Conservation (phyloP, 2,329 filamentous ascomycete genomes). For the Exophiala mesophila region DNA sequence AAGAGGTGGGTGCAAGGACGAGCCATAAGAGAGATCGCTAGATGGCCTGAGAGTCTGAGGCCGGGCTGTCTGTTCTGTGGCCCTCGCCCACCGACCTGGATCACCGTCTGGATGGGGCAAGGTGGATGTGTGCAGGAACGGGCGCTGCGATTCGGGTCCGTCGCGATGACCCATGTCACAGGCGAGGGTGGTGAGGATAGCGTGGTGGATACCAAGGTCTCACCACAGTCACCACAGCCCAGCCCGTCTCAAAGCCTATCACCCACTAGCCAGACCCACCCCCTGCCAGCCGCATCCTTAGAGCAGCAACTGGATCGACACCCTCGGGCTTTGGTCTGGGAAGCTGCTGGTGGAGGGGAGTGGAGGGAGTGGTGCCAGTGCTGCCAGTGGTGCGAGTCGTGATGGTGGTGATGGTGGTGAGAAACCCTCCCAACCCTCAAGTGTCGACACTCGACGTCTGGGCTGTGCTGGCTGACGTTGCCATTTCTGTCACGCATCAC, state of each 20-base stretch:
- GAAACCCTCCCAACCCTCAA: too few relatives aligned
- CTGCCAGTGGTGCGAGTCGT: too few relatives aligned
- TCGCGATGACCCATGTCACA: constrained; percentile 25
- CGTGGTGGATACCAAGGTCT: constrained; percentile 23
- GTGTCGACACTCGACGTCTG: too few relatives aligned
- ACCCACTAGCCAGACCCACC: constrained; percentile 22
- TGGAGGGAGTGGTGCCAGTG: too few relatives aligned
- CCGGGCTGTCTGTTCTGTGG: constrained; percentile 4
- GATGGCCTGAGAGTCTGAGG: constrained; percentile 19
- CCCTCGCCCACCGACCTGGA: constrained; percentile 23
- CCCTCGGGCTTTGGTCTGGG: too few relatives aligned
- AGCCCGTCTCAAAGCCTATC: constrained; percentile 26
- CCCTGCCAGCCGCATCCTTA: constrained; percentile 17
- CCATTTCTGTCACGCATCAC: constrained; percentile 19
- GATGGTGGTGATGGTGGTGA: too few relatives aligned
- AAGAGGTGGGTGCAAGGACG: constrained; percentile 24
- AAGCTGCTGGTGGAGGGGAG: too few relatives aligned
- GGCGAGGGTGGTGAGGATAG: too few relatives aligned
- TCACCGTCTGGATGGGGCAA: constrained; percentile 16
- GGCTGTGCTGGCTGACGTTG: constrained; percentile 21
- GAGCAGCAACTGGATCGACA: constrained; percentile 19
- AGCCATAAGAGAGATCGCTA: constrained; percentile 28
- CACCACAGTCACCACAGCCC: constrained; percentile 23
- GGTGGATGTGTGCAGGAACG: constrained; percentile 21
- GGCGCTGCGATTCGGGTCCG: constrained; percentile 25